Percentiles rank a stretch among this genome's conserved stretches.
Conservation (phyloP, 768 basidiomycete species). For the Pluteus cervinus region DNA sequence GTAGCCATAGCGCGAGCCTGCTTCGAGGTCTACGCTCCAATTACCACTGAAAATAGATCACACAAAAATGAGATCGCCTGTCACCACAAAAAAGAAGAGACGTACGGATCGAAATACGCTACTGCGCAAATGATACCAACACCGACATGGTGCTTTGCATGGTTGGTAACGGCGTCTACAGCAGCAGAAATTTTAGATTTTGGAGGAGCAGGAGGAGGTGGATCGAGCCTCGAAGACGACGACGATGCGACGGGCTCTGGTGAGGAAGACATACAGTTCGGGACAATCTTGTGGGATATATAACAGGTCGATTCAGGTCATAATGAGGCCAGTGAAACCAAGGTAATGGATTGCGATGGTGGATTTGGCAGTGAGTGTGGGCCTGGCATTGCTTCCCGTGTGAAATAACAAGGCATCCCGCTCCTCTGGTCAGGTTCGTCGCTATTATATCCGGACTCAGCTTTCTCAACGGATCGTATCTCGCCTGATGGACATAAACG, state of each 20-base stretch:
- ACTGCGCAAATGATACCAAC: constrained; percentile 66
- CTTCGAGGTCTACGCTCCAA: constrained; percentile 77
- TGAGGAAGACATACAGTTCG: constrained; percentile 1
- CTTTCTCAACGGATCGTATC: too few relatives aligned
- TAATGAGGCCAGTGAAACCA: constrained; percentile 24
- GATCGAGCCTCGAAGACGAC: constrained; percentile 6
- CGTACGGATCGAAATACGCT: constrained; percentile 72
- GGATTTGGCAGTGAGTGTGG: too few relatives aligned
- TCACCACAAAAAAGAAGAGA: constrained; percentile 5
- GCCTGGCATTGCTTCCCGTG: constrained; percentile 28
- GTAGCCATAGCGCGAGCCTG: constrained; percentile 72
- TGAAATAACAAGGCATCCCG: constrained; percentile 18
- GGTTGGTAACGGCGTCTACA: constrained; percentile 14
- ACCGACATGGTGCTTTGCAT: constrained; percentile 44
- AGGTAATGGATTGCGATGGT: constrained; percentile 8
- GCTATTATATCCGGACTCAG: too few relatives aligned
- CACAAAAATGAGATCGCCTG: not conserved
- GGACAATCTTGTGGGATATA: constrained; percentile 7
- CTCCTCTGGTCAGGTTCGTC: constrained; percentile 19
- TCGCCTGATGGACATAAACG: constrained; percentile 37
- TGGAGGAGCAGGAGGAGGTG: constrained; percentile 7
- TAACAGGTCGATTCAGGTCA: constrained; percentile 12
- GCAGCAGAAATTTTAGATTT: constrained; percentile 4
- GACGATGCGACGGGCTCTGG: constrained; percentile 5
- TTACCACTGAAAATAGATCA: constrained; percentile 45